These are phyloP conservation scores for Eremomyces bilateralis DNA, from an alignment of 495 filamentous ascomycete genomes.

Conservation along the genomic window DNA sequence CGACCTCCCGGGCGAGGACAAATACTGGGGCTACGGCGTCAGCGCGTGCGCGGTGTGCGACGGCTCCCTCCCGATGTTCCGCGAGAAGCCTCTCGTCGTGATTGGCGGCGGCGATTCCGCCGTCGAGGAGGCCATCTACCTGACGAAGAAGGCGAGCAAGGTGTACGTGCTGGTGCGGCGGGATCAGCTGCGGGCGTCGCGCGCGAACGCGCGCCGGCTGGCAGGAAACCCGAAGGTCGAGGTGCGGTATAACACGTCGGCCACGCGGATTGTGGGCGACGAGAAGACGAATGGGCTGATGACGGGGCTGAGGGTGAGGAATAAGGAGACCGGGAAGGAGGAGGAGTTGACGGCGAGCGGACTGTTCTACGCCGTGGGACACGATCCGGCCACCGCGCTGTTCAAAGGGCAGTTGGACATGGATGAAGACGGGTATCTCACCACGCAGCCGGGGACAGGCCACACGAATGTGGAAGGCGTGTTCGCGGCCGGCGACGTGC, in stretches of 20 bases:
- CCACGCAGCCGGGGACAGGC: constrained; percentile 75
- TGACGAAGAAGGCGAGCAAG: constrained; percentile 90
- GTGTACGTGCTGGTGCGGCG: constrained; percentile 83
- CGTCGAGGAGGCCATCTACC: constrained; percentile 90
- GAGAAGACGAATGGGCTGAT: constrained; percentile 52
- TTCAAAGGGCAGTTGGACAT: constrained; percentile 73
- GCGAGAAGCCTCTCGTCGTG: constrained; percentile 82
- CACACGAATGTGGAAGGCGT: constrained; percentile 78
- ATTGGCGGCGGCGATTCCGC: constrained; percentile 96
- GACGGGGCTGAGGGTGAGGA: constrained; percentile 60
- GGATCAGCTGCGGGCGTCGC: constrained; percentile 67
- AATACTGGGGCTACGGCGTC: constrained; percentile 93
- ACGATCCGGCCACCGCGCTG: constrained; percentile 75
- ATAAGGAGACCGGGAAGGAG: constrained; percentile 53
- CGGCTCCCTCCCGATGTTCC: constrained; percentile 91
- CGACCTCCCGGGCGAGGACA: constrained; percentile 69
- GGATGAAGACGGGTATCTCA: constrained; percentile 72
- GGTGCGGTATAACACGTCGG: constrained; percentile 65
- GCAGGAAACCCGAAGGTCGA: constrained; percentile 68
- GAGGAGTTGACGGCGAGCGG: constrained; percentile 75
- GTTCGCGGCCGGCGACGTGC: constrained; percentile 92
- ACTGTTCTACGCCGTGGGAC: constrained; percentile 92
- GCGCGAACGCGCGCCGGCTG: constrained; percentile 78
- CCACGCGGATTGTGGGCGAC: constrained; percentile 64
- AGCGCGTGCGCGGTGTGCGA: constrained; percentile 96